Base-by-base conservation (phyloP, 306 rosid species). In the Acacia melanoxylon region DNA sequence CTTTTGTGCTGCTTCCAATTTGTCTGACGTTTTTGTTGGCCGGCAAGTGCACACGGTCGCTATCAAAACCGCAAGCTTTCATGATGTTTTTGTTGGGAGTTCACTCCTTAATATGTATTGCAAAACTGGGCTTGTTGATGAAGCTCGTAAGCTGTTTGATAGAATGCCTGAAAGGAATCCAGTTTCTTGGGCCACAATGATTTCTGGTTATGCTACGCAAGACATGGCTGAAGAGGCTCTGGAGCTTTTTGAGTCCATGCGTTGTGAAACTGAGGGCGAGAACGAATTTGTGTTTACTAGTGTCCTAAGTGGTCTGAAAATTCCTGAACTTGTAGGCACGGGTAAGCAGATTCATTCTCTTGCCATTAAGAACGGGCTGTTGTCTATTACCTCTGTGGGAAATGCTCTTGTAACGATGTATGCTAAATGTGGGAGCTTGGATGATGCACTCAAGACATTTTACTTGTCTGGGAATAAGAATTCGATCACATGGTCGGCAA, bases 401-500 rank as follows among this genome's bases (percentile, higher is more conserved):
- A 92, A 94, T 72, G 91, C 98, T 52, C 89, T 92, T 59, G 97
- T 94, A 67, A 88, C 97, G 0, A 91, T 94, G 94, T 94, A 92
- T 88, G 91, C 82, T 0, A 94, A 89, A 81, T 92, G 98, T 83
- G 94, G 92, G 76, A 86, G 86, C 73, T 86, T 91, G 76, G 97
- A 91, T 76, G 90, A 91, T 82, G 97, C 97, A 3, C 84, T 92
- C 40, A 72, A 44, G 70, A 91, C 91, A 77, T 94, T 94, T 76
- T 79, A 89, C 31, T 29, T 83, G 56, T 86, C 83, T 0, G 90
- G 94, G 62, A 85, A 87, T 77, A 92, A 85, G 86, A 92, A 91
- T 88, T 86, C 97, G 0, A 90, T 94, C 70, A 94, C 97, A 3
- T 94, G 97, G 97, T 94, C 97, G 0, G 98, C 97, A 5, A 92